Evolutionary conservation across 768 basidiomycete species (phyloP), one percentile per base, ranked within the genome.

Genomic region (Rhodotorula graminis): DNA sequence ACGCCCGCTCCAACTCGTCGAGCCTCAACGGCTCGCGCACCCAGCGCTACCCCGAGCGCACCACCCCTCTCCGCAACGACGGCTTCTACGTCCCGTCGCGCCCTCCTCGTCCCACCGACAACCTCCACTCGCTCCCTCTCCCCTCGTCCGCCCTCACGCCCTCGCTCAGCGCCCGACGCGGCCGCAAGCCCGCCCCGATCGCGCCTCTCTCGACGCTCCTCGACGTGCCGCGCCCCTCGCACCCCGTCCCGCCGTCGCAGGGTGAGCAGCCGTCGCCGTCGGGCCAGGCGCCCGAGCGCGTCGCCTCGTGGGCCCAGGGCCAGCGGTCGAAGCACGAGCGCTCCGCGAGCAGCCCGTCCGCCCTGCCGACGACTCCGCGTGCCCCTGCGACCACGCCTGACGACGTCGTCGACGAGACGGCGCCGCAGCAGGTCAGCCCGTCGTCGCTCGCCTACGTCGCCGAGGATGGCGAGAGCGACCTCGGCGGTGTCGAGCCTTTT

Each of bases 261-360:
- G 23, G 19, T 50, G 33, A n/a, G 52, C 47, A n/a, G 52, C 47
- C 14, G 19, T 29, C 42, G 56, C 37, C 27, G 29, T 37, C 61
- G 25, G 19, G 9, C 46, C 47, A 19, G 12, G 6, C 49, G 1
- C 19, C 33, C 56, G 72, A 73, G n/a, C 72, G 75, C 2, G 75
- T 76, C 18, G 69, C 72, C 5, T 59, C 64, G 21, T 74, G 75
- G 75, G 72, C 75, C 29, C 52, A 29, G 18, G 44, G 62, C 44
- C 53, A 68, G 63, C 50, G 50, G 23, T 2, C 29, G n/a, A 25
- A 27, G 53, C 53, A 29, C 53, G 29, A n/a, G n/a, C 29, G n/a
- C 53, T 9, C 50, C 3, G 10, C 8, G 29, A 56, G 31, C 55
- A 56, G 55, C 55, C 55, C 31, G 16, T 56, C 55, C 27, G 60